These are phyloP conservation scores for Vitis amurensis DNA, from an alignment of 164 flowering plant species.

Conservation along the genomic window DNA sequence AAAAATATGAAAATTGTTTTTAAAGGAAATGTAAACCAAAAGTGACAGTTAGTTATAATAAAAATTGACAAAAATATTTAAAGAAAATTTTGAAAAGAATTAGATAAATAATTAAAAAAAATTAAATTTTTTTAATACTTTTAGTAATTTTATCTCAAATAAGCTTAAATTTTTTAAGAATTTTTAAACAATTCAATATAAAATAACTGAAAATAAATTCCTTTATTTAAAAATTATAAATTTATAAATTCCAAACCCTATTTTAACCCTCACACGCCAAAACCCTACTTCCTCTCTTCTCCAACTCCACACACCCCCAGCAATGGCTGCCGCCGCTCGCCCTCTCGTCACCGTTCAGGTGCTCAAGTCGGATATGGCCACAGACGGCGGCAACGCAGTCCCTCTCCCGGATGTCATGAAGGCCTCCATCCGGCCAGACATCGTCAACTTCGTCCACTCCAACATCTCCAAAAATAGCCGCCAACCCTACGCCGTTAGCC, in stretches of 20 bases:
- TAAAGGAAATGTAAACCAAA: too few species aligned
- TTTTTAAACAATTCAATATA: too few species aligned
- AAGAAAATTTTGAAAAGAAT: too few species aligned
- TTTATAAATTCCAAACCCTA: slow-evolving; percentile 4
- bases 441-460: slow-evolving; percentile 70
- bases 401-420: slow-evolving; percentile 79
- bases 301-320: neutral
- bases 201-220: too few species aligned
- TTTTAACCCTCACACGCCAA: neutral
- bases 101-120: too few species aligned
- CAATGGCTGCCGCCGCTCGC: slow-evolving; percentile 63
- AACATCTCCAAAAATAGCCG: slow-evolving; percentile 78
- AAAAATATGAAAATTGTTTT: too few species aligned
- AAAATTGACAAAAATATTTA: too few species aligned
- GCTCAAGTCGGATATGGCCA: slow-evolving; percentile 68
- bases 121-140: too few species aligned
- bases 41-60: too few species aligned
- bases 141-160: too few species aligned
- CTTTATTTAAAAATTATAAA: too few species aligned
- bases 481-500: slow-evolving; percentile 82
- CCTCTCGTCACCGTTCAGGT: slow-evolving; percentile 68
- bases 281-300: slow-evolving; percentile 23
- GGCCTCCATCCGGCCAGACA: slow-evolving; percentile 77
- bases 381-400: slow-evolving; percentile 47
- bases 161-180: too few species aligned